Evolutionary conservation across 2,329 filamentous ascomycete species (phyloP).

Genomic region (Diaporthe caulivora): DNA sequence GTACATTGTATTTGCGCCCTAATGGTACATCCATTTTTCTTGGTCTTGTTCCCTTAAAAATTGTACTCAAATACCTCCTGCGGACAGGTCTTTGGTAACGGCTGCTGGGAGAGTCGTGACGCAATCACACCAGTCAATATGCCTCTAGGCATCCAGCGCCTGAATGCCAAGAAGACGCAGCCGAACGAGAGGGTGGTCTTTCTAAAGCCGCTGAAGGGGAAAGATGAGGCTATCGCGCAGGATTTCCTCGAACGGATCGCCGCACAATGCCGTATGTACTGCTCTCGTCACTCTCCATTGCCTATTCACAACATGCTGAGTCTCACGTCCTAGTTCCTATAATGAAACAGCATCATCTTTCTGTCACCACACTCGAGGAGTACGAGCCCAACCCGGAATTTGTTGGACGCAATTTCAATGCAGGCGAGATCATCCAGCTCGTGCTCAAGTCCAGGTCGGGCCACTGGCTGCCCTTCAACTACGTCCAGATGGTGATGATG

Average conservation of each 20-base stretch:
- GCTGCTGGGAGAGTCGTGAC: conserved; percentile 25
- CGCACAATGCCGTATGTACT: conserved; percentile 76
- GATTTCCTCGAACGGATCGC: conserved; percentile 83
- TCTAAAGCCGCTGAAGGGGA: conserved; percentile 81
- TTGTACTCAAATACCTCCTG: not conserved
- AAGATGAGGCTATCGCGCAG: conserved; percentile 71
- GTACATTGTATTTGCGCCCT: not conserved
- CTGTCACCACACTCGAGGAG: conserved; percentile 81
- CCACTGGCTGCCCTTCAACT: conserved; percentile 83
- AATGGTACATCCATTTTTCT: not conserved
- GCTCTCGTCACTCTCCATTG: conserved; percentile 41
- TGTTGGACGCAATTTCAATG: conserved; percentile 90
- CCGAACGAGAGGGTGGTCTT: conserved; percentile 86
- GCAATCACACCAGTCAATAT: conserved; percentile 57
- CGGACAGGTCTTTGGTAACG: not conserved
- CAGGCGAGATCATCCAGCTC: conserved; percentile 87
- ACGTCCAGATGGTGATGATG: conserved; percentile 96
- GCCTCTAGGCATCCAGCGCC: conserved; percentile 82
- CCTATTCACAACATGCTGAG: not conserved
- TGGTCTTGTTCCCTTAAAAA: not conserved
- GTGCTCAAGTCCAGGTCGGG: conserved; percentile 78
- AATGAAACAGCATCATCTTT: conserved; percentile 75
- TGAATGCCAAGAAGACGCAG: conserved; percentile 80
- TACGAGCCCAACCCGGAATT: conserved; percentile 86
- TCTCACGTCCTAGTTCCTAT: conserved; percentile 66